phyloP scores from a whole-genome alignment of 257 asterid genomes.

The Misopates orontium region DNA sequence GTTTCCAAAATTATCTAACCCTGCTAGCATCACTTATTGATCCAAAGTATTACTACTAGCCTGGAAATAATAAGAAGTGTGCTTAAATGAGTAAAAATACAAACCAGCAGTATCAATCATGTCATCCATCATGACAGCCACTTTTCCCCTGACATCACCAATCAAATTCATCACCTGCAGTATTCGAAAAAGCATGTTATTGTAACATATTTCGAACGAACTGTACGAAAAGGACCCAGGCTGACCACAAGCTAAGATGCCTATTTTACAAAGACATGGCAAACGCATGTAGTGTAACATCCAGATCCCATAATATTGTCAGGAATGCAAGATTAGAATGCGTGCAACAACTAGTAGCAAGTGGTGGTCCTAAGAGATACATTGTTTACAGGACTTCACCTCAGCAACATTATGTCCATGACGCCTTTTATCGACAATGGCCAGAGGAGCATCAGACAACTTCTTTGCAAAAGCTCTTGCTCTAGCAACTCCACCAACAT shows the following conservation, averaged over 20 bases:
- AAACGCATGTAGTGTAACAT: not conserved
- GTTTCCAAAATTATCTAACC: conserved; percentile 9
- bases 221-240: conserved; percentile 12
- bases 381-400: conserved; percentile 33
- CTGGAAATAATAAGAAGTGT: not conserved
- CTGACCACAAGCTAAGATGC: not conserved
- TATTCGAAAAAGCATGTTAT: conserved; percentile 22
- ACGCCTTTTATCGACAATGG: conserved; percentile 86
- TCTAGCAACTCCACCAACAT: conserved; percentile 88
- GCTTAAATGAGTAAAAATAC: conserved; percentile 2
- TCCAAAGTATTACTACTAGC: conserved; percentile 3
- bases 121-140: conserved; percentile 95
- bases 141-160: conserved; percentile 87
- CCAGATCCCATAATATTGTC: conserved; percentile 20
- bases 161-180: conserved; percentile 90
- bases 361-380: conserved; percentile 14
- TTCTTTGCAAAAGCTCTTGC: conserved; percentile 87
- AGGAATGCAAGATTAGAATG: not conserved
- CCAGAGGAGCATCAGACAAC: conserved; percentile 82
- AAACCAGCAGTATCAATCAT: conserved; percentile 96
- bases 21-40: not conserved
- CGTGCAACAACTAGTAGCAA: conserved; percentile 13
- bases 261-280: not conserved
- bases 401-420: conserved; percentile 81
- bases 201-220: conserved; percentile 1